Evolutionary conservation across 495 filamentous ascomycete genomes (phyloP), one percentile per base, ranked within the genome.

Genomic region (Penicillium argentinense): DNA sequence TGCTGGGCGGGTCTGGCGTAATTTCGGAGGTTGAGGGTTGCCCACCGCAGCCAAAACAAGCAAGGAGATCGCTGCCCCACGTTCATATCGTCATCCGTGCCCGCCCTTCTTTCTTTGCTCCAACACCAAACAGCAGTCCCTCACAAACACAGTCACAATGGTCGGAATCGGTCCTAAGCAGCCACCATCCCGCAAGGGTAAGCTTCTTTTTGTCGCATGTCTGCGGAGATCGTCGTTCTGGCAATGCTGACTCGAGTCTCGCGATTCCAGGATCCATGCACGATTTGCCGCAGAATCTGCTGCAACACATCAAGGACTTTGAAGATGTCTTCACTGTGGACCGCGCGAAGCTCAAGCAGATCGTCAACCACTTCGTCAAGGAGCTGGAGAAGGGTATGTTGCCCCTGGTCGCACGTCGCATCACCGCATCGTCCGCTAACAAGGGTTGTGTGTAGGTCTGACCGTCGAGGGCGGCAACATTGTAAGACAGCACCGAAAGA

Each of bases 381-480:
- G 93, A 98, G 74, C 83, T 98, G 44, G 79, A 82, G 47, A 95
- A 92, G 72, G 90, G 89, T 90, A 68, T 47, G 73, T 66, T 17
- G 3, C 41, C 25, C 8, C 4, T 28, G 14, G 40, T 41, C 24
- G 9, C 11, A 29, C 39, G 9, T 9, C 24, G 8, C 14, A n/a
- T n/a, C n/a, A n/a, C n/a, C n/a, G n/a, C n/a, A n/a, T 26, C 25
- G 16, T 22, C 9, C 16, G 24, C 39, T 41, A 44, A 56, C 30
- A 43, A 61, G 58, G 39, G 47, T 22, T 36, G 21, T 30, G 18
- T 50, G 19, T 50, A 87, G 90, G 91, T 49, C 76, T 98, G 28
- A 88, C 78, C 39, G 83, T 87, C 42, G 86, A 95, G 66, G 93
- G 93, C 38, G 91, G 90, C 39, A 92, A 84, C 66, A 97, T 98